A percentile compares a stretch with the other conserved stretches of the same genome.
These are phyloP conservation scores for Aspergillus hancockii DNA, from an alignment of 495 filamentous ascomycete genomes.

Conservation along the genomic window DNA sequence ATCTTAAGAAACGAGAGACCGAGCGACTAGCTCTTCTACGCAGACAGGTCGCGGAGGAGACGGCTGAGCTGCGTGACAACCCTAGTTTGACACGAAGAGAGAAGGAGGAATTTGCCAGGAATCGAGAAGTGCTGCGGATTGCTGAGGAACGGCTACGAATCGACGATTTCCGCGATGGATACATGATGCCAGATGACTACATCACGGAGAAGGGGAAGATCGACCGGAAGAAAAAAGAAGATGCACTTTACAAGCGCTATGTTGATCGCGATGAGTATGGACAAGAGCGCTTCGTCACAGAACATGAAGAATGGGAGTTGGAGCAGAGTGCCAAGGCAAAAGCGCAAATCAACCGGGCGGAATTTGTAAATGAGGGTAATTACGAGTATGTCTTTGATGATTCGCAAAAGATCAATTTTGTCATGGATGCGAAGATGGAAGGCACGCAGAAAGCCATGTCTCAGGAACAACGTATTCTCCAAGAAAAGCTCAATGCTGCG, in stretches of 20 bases:
- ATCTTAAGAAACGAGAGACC: constrained; percentile 87
- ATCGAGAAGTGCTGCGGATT: constrained; percentile 80
- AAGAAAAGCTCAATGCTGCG: constrained; percentile 79
- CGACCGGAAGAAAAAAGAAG: constrained; percentile 85
- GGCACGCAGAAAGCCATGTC: constrained; percentile 69
- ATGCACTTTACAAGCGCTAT: constrained; percentile 86
- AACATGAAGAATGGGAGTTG: constrained; percentile 94
- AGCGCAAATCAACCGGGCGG: constrained; percentile 74
- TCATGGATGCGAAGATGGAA: constrained; percentile 69
- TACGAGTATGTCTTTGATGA: constrained; percentile 97
- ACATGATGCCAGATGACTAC: constrained; percentile 91
- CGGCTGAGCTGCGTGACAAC: constrained; percentile 76
- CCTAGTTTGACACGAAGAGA: constrained; percentile 73
- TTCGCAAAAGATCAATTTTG: constrained; percentile 82
- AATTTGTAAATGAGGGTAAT: constrained; percentile 79
- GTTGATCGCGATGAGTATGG: constrained; percentile 87
- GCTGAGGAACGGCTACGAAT: constrained; percentile 87
- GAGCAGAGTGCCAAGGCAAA: constrained; percentile 90
- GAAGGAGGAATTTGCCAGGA: constrained; percentile 88
- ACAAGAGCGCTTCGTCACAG: constrained; percentile 86
- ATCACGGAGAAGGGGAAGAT: constrained; percentile 92
- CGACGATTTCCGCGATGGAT: constrained; percentile 91
- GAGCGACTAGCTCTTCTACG: constrained; percentile 82
- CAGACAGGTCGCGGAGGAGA: constrained; percentile 90
- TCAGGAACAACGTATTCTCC: constrained; percentile 74